A percentile compares a stretch with the other conserved stretches of the same genome.
Evolutionary conservation across 148 eudicot species (phyloP).

Genomic region (Diospyros kaki): DNA sequence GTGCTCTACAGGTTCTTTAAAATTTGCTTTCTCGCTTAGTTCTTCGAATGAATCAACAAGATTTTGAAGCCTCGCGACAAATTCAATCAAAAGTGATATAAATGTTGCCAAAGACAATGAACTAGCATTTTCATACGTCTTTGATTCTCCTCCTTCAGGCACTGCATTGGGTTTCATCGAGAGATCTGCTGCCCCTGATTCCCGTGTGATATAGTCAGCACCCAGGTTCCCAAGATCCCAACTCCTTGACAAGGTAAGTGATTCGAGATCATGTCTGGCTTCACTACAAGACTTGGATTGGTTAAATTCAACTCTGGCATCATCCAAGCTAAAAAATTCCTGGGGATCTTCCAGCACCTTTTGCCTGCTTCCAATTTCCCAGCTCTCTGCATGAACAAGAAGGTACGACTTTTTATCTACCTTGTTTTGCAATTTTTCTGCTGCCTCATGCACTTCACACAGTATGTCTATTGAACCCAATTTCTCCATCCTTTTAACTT

Average conservation of each 20-base stretch:
- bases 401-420: conserved; percentile 72
- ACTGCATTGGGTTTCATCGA: conserved; percentile 21
- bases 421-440: conserved; percentile 61
- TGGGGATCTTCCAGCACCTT: conserved; percentile 26
- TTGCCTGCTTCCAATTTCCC: conserved; percentile 52
- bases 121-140: conserved; percentile 68
- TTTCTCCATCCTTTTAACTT: conserved; percentile 69
- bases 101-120: conserved; percentile 71
- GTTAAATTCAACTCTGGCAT: conserved; percentile 27
- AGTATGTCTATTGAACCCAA: conserved; percentile 45
- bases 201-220: conserved; percentile 7
- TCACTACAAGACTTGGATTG: conserved; percentile 37
- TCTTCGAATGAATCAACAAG: conserved; percentile 63
- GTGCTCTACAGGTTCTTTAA: conserved; percentile 40
- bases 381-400: conserved; percentile 64
- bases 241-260: conserved; percentile 28
- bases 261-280: conserved; percentile 23
- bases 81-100: conserved; percentile 65
- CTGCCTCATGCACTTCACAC: conserved; percentile 59
- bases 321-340: conserved; percentile 25
- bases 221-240: conserved; percentile 20
- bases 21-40: conserved; percentile 60
- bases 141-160: conserved; percentile 38
- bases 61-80: conserved; percentile 79
- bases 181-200: conserved; percentile 29